A percentile compares a stretch with the other conserved stretches of the same genome.
Conservation (phyloP, 1,139 yeast genomes). For the Lodderomyces orthopsilosis region DNA sequence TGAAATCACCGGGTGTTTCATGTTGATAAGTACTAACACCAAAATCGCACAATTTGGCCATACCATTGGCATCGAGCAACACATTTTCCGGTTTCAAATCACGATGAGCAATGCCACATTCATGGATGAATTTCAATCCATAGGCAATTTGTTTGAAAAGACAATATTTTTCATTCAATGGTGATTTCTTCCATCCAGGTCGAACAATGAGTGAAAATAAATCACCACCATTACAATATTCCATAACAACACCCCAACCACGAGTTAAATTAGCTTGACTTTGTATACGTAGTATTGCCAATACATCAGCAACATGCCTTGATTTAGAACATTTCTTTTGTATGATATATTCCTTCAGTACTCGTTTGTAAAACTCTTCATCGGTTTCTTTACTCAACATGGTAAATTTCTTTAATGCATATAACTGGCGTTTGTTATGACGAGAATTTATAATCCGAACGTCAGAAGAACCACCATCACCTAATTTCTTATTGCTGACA, state of each 20-base stretch:
- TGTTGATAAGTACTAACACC: constrained; percentile 71
- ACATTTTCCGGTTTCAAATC: constrained; percentile 70
- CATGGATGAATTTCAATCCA: constrained; percentile 55
- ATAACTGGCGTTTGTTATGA: constrained; percentile 38
- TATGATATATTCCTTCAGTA: constrained; percentile 60
- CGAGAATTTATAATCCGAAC: constrained; percentile 51
- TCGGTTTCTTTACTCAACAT: constrained; percentile 60
- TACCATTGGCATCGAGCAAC: constrained; percentile 52
- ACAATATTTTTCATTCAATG: constrained; percentile 53
- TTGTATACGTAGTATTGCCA: constrained; percentile 56
- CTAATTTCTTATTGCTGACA: constrained; percentile 48
- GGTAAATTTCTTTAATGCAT: constrained; percentile 67
- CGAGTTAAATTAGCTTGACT: constrained; percentile 52
- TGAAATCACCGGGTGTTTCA: constrained; percentile 51
- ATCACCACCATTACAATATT: constrained; percentile 58
- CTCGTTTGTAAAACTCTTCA: constrained; percentile 63
- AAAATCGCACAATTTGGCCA: constrained; percentile 71
- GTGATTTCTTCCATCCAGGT: constrained; percentile 48
- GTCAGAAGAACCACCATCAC: constrained; percentile 72
- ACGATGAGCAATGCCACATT: constrained; percentile 56
- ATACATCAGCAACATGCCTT: constrained; percentile 59
- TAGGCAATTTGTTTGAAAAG: constrained; percentile 57
- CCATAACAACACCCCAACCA: constrained; percentile 78
- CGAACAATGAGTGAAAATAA: constrained; percentile 43
- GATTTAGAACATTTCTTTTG: constrained; percentile 50